These are phyloP conservation scores for Umbelopsis ramanniana DNA, from an alignment of 192 early-diverging fungal species.

Conservation along the genomic window DNA sequence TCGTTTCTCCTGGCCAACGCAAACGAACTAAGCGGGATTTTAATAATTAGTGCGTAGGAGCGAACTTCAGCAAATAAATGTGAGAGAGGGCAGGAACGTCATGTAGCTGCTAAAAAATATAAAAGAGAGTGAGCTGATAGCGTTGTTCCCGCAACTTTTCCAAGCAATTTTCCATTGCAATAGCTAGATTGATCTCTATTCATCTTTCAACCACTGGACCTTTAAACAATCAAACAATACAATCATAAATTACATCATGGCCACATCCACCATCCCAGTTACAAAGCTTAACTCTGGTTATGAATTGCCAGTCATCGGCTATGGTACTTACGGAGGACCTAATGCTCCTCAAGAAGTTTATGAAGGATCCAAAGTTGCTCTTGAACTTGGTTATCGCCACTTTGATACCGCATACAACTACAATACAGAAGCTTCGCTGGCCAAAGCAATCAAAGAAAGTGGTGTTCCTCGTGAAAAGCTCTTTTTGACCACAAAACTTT, in stretches of 20 bases:
- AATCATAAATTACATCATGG: background rate
- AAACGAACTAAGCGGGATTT: constrained; percentile 10
- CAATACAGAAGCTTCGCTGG: constrained; percentile 39
- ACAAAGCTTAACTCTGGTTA: constrained; percentile 40
- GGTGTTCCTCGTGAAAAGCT: constrained; percentile 67
- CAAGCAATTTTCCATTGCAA: background rate
- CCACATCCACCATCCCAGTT: constrained; percentile 2
- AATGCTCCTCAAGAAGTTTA: constrained; percentile 28
- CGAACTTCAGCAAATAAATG: constrained; percentile 7
- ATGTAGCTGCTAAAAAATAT: constrained; percentile 1
- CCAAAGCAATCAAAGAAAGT: constrained; percentile 64
- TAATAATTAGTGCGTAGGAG: constrained; percentile 1
- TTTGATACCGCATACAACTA: constrained; percentile 41
- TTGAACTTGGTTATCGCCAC: constrained; percentile 31
- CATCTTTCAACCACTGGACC: background rate
- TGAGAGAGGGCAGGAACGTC: background rate
- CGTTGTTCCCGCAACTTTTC: background rate
- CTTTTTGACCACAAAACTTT: constrained; percentile 77
- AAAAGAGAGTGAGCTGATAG: background rate
- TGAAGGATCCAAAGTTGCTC: constrained; percentile 28
- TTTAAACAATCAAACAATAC: background rate
- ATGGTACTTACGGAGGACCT: constrained; percentile 31
- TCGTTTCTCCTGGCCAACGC: background rate
- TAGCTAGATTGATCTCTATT: background rate
- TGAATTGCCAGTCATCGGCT: constrained; percentile 34